A percentile compares a stretch with the other conserved stretches of the same genome.
These are phyloP conservation scores for Haberlea rhodopensis DNA, from an alignment of 257 asterid species.

Conservation along the genomic window DNA sequence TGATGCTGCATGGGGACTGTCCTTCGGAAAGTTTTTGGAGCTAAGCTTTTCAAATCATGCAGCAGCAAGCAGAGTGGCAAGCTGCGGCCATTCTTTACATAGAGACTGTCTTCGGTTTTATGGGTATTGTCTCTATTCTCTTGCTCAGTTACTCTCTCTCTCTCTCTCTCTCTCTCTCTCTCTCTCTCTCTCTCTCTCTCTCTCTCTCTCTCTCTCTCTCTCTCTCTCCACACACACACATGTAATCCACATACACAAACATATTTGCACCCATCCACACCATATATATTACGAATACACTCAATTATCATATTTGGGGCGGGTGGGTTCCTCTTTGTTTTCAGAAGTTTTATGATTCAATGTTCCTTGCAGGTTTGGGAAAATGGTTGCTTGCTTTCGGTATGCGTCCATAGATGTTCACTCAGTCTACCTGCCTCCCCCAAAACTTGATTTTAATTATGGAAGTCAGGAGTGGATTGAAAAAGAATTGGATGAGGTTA, in stretches of 20 bases:
- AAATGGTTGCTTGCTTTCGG: slow-evolving; percentile 98
- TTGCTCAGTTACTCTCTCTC: slow-evolving; percentile 19
- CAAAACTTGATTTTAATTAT: slow-evolving; percentile 75
- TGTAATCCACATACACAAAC: too few species aligned
- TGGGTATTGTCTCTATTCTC: slow-evolving; percentile 51
- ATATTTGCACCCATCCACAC: too few species aligned
- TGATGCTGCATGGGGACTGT: slow-evolving; percentile 99
- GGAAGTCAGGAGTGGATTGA: slow-evolving; percentile 85
- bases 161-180: too few species aligned
- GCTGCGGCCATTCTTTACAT: slow-evolving; percentile 96
- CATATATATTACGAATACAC: too few species aligned
- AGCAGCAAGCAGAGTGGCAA: slow-evolving; percentile 98
- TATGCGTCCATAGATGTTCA: slow-evolving; percentile 97
- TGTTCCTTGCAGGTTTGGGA: slow-evolving; percentile 66
- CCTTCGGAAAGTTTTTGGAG: slow-evolving; percentile 96
- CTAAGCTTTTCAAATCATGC: slow-evolving; percentile 98
- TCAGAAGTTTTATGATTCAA: slow-evolving; percentile 26
- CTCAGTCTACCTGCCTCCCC: slow-evolving; percentile 87
- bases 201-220: too few species aligned
- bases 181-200: too few species aligned
- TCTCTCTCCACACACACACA: too few species aligned
- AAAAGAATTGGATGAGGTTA: slow-evolving; percentile 73
- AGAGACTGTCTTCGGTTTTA: slow-evolving; percentile 97
- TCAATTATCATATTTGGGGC: too few species aligned
- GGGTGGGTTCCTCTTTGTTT: too few species aligned